Evolutionary conservation across 148 eudicot genomes (phyloP).

Genomic region (Amaranthus hypochondriacus): DNA sequence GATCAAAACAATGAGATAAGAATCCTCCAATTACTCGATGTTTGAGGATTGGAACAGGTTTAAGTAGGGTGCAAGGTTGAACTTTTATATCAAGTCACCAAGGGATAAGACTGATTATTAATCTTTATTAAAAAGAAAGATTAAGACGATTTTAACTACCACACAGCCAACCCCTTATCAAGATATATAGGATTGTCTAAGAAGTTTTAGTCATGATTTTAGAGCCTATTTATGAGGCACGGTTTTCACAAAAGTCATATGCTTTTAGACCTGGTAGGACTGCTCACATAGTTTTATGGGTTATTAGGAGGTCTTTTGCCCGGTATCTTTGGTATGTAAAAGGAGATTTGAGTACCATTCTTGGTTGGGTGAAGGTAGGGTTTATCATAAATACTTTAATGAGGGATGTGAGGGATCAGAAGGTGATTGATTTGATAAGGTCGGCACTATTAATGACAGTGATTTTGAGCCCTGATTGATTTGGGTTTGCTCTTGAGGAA

Average conservation of each 20-base stretch:
- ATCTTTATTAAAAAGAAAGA: conserved; percentile 77
- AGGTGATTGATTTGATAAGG: conserved; percentile 78
- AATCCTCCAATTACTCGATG: too few relatives aligned
- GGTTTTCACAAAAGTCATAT: conserved; percentile 79
- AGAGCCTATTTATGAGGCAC: conserved; percentile 82
- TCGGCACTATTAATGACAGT: conserved; percentile 73
- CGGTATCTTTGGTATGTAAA: conserved; percentile 89
- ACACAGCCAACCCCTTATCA: conserved; percentile 78
- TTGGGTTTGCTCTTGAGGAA: conserved; percentile 93
- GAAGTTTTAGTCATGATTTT: conserved; percentile 82
- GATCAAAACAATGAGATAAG: too few relatives aligned
- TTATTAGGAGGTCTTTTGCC: conserved; percentile 74
- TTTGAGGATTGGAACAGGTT: too few relatives aligned
- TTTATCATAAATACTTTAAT: conserved; percentile 71
- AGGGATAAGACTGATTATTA: conserved; percentile 83
- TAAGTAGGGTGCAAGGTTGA: conserved; percentile 86
- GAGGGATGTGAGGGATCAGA: conserved; percentile 91
- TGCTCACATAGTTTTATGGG: conserved; percentile 74
- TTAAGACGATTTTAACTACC: conserved; percentile 67
- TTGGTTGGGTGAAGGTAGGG: conserved; percentile 86
- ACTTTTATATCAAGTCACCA: conserved; percentile 70
- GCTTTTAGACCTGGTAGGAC: conserved; percentile 92
- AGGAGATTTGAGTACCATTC: conserved; percentile 80
- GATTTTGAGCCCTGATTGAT: conserved; percentile 50
- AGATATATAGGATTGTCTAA: conserved; percentile 83